phyloP scores from a whole-genome alignment of 805 yeast species.

The Candida adriatica region DNA sequence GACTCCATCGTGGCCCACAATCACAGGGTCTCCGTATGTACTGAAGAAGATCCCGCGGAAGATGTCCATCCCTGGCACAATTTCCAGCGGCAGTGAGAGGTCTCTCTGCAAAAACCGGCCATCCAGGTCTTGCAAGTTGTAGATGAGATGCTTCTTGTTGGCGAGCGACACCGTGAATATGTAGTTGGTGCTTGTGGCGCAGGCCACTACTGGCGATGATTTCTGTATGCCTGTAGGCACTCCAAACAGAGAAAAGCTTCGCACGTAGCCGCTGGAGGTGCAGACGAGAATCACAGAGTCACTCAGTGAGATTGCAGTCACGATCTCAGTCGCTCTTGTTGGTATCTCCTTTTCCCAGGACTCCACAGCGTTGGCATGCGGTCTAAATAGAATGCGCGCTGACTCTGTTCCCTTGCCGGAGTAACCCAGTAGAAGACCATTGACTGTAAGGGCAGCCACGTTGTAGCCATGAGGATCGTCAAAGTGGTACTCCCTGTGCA shows the following conservation, averaged over 20 bases:
- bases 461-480: slow-evolving; percentile 68
- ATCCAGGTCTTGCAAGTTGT: slow-evolving; percentile 42
- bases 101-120: slow-evolving; percentile 42
- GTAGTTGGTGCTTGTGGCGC: slow-evolving; percentile 23
- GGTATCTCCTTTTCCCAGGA: slow-evolving; percentile 69
- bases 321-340: slow-evolving; percentile 41
- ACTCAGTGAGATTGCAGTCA: slow-evolving; percentile 67
- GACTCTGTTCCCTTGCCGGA: slow-evolving; percentile 30
- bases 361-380: slow-evolving; percentile 56
- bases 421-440: slow-evolving; percentile 59
- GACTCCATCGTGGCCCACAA: slow-evolving; percentile 73
- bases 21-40: slow-evolving; percentile 83
- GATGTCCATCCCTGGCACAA: slow-evolving; percentile 23
- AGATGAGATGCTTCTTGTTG: slow-evolving; percentile 24
- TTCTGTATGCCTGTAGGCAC: slow-evolving; percentile 64
- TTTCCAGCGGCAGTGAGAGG: slow-evolving; percentile 35
- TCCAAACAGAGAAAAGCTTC: slow-evolving; percentile 68
- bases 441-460: slow-evolving; percentile 62
- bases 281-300: slow-evolving; percentile 57
- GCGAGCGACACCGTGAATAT: slow-evolving; percentile 26
- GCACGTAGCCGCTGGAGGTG: slow-evolving; percentile 67
- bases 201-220: slow-evolving; percentile 62
- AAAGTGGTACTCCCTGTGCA: slow-evolving; percentile 78
- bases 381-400: slow-evolving; percentile 55
- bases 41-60: slow-evolving; percentile 75